A percentile compares a stretch with the other conserved stretches of the same genome.
phyloP scores from a whole-genome alignment of 257 asterid species.

The Knoxia roxburghii region DNA sequence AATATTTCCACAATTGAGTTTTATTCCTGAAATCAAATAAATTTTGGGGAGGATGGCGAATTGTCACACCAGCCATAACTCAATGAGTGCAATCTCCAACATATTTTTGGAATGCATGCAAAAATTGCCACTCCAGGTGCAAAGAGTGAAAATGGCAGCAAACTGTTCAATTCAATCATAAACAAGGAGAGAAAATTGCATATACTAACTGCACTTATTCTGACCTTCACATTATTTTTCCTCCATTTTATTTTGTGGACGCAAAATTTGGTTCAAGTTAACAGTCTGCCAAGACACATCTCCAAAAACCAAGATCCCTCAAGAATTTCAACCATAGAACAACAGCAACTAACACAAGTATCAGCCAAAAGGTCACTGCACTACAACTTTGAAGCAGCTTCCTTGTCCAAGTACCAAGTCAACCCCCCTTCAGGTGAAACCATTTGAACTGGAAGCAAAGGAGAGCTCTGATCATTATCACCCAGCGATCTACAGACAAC shows the following conservation, averaged over 20 bases:
- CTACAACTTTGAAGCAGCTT: conserved; percentile 78
- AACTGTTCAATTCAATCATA: no score
- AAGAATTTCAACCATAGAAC: background rate
- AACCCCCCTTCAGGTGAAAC: conserved; percentile 76
- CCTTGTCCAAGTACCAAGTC: conserved; percentile 82
- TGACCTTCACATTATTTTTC: no score
- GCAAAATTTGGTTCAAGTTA: background rate
- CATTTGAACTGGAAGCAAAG: conserved; percentile 63
- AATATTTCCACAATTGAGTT: no score
- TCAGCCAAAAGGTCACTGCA: background rate
- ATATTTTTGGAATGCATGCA: no score
- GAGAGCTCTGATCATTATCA: conserved; percentile 37
- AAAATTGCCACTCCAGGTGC: no score
- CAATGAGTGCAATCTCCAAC: no score
- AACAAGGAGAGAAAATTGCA: no score
- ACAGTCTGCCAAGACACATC: background rate
- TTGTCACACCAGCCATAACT: no score
- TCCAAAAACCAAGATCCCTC: background rate
- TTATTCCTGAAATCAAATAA: no score
- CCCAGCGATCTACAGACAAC: conserved; percentile 46
- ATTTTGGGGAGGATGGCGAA: no score
- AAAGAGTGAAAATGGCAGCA: no score
- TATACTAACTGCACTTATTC: no score
- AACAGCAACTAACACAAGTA: background rate
- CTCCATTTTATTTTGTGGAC: background rate